Conservation (phyloP, 768 basidiomycete genomes). For the Gautieria morchelliformis region DNA sequence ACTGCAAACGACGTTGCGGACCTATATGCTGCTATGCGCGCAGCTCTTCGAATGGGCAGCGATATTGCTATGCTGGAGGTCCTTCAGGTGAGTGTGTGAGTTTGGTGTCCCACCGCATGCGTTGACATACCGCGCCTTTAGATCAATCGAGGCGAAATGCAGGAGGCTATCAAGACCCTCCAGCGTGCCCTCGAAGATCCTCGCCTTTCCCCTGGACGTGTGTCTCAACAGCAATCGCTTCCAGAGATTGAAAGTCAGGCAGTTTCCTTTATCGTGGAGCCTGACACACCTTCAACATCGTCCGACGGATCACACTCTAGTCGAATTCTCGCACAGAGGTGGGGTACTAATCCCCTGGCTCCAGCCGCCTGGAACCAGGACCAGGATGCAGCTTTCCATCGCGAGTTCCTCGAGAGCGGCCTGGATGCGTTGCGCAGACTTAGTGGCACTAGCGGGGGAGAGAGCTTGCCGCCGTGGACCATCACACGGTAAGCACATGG, state of each 20-base stretch:
- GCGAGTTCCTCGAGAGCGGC: slow-evolving; percentile 62
- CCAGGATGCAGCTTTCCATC: slow-evolving; percentile 42
- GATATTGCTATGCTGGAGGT: slow-evolving; percentile 57
- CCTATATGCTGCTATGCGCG: slow-evolving; percentile 48
- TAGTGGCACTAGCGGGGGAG: slow-evolving; percentile 28
- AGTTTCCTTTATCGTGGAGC: not conserved
- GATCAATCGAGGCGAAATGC: slow-evolving; percentile 55
- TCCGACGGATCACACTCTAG: not conserved
- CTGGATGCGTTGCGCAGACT: slow-evolving; percentile 62
- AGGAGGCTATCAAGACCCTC: slow-evolving; percentile 73
- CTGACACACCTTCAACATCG: not conserved
- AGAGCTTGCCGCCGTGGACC: slow-evolving; percentile 59
- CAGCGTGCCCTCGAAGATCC: slow-evolving; percentile 45
- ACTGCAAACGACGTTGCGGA: slow-evolving; percentile 42
- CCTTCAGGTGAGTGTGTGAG: slow-evolving; percentile 32
- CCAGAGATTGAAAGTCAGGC: slow-evolving; percentile 9
- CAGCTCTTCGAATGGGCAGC: slow-evolving; percentile 44
- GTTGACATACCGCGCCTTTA: not conserved
- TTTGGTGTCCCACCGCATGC: not conserved
- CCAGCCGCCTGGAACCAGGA: not conserved
- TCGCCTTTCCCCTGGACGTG: not conserved
- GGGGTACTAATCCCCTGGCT: not conserved
- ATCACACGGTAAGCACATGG: slow-evolving; percentile 46
- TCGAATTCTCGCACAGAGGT: not conserved
- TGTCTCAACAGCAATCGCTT: slow-evolving; percentile 15